These are phyloP conservation scores for Rhodotorula sp. DNA, from an alignment of 1,284 basidiomycete genomes.

Conservation along the genomic window DNA sequence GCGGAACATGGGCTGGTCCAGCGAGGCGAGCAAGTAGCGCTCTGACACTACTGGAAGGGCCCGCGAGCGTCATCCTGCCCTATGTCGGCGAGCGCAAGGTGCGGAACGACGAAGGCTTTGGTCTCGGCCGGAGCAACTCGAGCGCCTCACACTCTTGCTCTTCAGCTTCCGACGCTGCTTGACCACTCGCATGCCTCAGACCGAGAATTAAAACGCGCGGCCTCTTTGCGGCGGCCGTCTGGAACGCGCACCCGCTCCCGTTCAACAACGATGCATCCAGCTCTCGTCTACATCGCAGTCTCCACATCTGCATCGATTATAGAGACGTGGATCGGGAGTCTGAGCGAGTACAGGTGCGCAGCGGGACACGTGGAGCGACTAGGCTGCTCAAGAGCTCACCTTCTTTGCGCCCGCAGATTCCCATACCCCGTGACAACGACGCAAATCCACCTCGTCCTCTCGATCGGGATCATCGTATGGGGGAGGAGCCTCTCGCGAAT, in stretches of 20 bases:
- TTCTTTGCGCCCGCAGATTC: neutral
- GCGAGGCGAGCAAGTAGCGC: neutral
- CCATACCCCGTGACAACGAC: conserved; percentile 8
- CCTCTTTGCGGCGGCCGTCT: no score
- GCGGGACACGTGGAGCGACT: neutral
- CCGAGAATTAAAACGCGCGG: no score
- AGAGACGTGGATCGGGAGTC: neutral
- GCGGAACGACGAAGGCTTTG: no score
- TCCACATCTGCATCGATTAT: neutral
- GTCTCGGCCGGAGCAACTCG: no score
- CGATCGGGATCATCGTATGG: neutral
- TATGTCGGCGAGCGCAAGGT: no score
- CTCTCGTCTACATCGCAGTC: neutral
- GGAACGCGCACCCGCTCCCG: neutral
- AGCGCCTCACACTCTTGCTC: no score
- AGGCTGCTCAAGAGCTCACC: neutral
- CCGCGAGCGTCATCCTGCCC: neutral
- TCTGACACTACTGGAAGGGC: neutral
- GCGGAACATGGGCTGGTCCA: neutral
- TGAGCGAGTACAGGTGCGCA: conserved; percentile 14
- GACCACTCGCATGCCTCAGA: no score
- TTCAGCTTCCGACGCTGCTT: no score
- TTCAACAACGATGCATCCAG: neutral
- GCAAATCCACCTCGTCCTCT: conserved; percentile 4
- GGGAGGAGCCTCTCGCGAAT: neutral